Percentiles rank a stretch among this genome's conserved stretches.
Evolutionary conservation across 2,329 filamentous ascomycete species (phyloP).

Genomic region (Zymoseptoria pseudotritici): DNA sequence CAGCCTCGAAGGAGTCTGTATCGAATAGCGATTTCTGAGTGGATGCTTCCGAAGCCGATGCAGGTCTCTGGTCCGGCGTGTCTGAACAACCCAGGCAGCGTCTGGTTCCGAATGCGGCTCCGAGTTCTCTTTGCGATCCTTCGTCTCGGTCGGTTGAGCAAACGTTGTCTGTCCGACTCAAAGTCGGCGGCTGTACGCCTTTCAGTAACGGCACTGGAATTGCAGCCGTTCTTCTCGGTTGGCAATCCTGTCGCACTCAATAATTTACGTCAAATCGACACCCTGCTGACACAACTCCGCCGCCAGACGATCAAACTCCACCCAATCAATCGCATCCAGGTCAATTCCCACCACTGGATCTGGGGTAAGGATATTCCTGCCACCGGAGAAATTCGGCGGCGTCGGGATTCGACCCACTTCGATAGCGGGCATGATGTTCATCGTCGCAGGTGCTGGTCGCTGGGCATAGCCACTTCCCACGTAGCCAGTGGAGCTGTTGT

Average conservation of each 20-base stretch:
- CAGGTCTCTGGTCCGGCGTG: too few relatives aligned
- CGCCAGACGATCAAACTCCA: slow-evolving; percentile 21
- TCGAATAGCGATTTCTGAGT: too few relatives aligned
- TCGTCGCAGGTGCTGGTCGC: slow-evolving; percentile 1
- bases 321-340: slow-evolving; percentile 22
- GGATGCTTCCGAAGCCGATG: too few relatives aligned
- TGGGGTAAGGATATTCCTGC: slow-evolving; percentile 3
- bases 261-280: background rate
- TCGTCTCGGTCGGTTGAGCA: too few relatives aligned
- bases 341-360: slow-evolving; percentile 17
- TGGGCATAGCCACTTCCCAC: slow-evolving; percentile 6
- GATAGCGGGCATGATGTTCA: slow-evolving; percentile 7
- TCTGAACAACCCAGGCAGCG: too few relatives aligned
- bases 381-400: slow-evolving; percentile 1
- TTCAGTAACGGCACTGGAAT: too few relatives aligned
- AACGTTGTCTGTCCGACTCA: too few relatives aligned
- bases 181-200: too few relatives aligned
- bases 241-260: background rate
- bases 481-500: background rate
- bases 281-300: slow-evolving; percentile 19
- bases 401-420: slow-evolving; percentile 7
- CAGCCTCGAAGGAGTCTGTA: too few relatives aligned
- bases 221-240: background rate
- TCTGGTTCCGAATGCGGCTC: too few relatives aligned
- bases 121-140: too few relatives aligned